Base-by-base conservation (phyloP, 2,329 filamentous ascomycete species). In the Claviceps purpurea region DNA sequence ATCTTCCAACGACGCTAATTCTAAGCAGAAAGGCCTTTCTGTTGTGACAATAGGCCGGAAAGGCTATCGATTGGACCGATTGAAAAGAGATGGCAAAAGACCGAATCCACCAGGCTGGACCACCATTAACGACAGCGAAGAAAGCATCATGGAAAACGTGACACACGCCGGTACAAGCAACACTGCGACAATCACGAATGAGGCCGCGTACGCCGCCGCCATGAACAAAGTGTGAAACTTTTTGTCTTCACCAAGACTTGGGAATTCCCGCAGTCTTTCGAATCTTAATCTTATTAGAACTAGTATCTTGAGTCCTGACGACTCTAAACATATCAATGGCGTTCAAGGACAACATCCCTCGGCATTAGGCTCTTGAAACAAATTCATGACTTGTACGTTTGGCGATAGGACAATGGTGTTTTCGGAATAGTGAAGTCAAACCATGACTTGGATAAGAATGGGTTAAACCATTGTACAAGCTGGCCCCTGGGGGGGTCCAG, bases 41-140 rank as follows among this genome's bases (percentile, higher is more conserved):
- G 54, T 59, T 13, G 52, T 59, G 38, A 60, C 59, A 2, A 60
- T 60, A 6, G 58, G 57, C 13, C 56, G 53, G 39, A 54, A 49
- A 49, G 55, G 44, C 26, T 56, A 49, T 41, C 55, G 56, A 3
- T 48, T 59, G 7, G 58, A 58, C 7, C 49, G 55, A 5, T 34
- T 56, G 7, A 51, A 44, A 1, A 57, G 56, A 22, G 55, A 58
- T 20, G 56, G 57, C 24, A 53, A 54, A 20, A 24, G 24, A 4
- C 51, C 42, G 14, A 47, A 51, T 39, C 52, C 47, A 16, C 49
- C 51, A 34, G 59, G 58, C 1, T 60, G 59, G 59, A 60, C 58
- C 1, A 55, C 55, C 1, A 60, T 61, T 16, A 57, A 56, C 24
- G 54, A 56, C 18, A 56, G 59, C 47, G 58, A 61, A 18, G 59